phyloP scores from a whole-genome alignment of 2,329 filamentous ascomycete genomes.

The Scedosporium minutisporum region DNA sequence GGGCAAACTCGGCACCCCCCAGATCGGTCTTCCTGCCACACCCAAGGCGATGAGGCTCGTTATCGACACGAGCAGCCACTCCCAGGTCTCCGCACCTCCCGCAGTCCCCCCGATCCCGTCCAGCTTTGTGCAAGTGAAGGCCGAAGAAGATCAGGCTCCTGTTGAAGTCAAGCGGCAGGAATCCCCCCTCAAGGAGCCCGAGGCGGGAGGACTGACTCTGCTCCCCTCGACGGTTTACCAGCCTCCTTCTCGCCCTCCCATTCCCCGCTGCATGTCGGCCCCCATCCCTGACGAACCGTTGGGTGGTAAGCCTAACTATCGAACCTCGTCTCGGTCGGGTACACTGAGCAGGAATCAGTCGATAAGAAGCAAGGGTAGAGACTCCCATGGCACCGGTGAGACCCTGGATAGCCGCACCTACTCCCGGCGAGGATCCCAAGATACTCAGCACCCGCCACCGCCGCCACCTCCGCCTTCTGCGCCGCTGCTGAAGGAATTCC shows the following conservation, averaged over 20 bases:
- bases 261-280: conserved; percentile 55
- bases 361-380: conserved; percentile 21
- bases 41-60: conserved; percentile 84
- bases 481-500: conserved; percentile 51
- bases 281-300: conserved; percentile 31
- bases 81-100: conserved; percentile 25
- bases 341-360: conserved; percentile 11
- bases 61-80: conserved; percentile 40
- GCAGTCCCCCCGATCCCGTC: conserved; percentile 45
- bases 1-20: conserved; percentile 32
- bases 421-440: conserved; percentile 35
- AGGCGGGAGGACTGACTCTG: conserved; percentile 29
- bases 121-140: conserved; percentile 21
- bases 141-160: conserved; percentile 24
- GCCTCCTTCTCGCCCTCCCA: conserved; percentile 36
- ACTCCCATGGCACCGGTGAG: conserved; percentile 19
- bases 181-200: conserved; percentile 23
- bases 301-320: not conserved
- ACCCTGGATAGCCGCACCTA: conserved; percentile 29
- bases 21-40: conserved; percentile 77
- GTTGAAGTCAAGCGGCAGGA: conserved; percentile 26
- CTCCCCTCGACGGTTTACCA: conserved; percentile 53
- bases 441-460: conserved; percentile 39
- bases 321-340: not conserved
- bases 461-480: conserved; percentile 36